phyloP scores from a whole-genome alignment of 306 rosid species.

The Vigna nakashimae region DNA sequence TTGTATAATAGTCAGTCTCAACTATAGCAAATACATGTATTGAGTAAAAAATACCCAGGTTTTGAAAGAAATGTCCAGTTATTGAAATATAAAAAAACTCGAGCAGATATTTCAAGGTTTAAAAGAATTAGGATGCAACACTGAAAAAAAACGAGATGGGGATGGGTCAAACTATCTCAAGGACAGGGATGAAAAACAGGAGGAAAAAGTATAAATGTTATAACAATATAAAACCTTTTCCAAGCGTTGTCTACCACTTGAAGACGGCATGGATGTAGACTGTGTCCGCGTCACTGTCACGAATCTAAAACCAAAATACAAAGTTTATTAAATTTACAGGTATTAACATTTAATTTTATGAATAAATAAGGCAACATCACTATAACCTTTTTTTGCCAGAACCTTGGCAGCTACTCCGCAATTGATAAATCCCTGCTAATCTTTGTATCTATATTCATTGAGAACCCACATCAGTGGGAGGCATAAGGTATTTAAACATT shows the following conservation, averaged over 20 bases:
- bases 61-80: constrained; percentile 7
- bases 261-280: constrained; percentile 80
- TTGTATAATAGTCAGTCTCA: constrained; percentile 30
- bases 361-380: constrained; percentile 15
- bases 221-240: constrained; percentile 66
- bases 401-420: constrained; percentile 74
- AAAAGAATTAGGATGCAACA: not conserved
- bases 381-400: constrained; percentile 78
- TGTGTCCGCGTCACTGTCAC: constrained; percentile 77
- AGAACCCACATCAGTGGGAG: constrained; percentile 32
- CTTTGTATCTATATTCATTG: constrained; percentile 67
- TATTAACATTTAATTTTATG: constrained; percentile 5
- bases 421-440: constrained; percentile 76
- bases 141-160: not conserved
- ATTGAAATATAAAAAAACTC: constrained; percentile 25
- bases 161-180: not conserved
- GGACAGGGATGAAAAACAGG: not conserved
- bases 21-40: constrained; percentile 19
- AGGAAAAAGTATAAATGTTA: constrained; percentile 25
- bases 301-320: constrained; percentile 63
- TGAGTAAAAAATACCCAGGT: not conserved
- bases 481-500: not conserved
- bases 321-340: constrained; percentile 41
- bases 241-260: constrained; percentile 73
- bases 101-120: constrained; percentile 3